Evolutionary conservation across 2,329 filamentous ascomycete genomes (phyloP).

Genomic region (Aureobasidium leucospermi): DNA sequence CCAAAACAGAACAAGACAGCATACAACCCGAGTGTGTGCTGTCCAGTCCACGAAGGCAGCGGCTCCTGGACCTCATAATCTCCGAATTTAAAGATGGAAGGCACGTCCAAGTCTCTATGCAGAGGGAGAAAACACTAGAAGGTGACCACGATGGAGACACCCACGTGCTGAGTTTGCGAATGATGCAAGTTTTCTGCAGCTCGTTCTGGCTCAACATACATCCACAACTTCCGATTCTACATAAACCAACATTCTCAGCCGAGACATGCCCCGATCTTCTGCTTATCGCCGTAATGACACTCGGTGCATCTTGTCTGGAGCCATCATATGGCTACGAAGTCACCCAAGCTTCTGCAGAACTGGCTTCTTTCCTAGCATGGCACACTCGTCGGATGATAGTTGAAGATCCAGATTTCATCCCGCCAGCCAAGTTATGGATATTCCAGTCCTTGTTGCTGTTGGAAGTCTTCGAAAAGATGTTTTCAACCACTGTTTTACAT

Average conservation of each 20-base stretch:
- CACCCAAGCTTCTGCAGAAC: conserved; percentile 67
- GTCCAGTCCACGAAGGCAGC: background rate
- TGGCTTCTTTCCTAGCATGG: conserved; percentile 87
- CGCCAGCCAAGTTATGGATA: conserved; percentile 90
- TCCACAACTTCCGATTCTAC: conserved; percentile 86
- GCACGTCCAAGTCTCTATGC: conserved; percentile 1
- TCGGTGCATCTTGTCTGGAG: conserved; percentile 84
- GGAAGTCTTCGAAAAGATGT: conserved; percentile 97
- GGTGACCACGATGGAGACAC: conserved; percentile 61
- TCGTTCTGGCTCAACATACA: conserved; percentile 96
- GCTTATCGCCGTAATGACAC: conserved; percentile 81
- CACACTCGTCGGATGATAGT: conserved; percentile 96
- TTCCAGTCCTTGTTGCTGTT: conserved; percentile 86
- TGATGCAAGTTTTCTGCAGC: conserved; percentile 92
- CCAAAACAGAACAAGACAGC: conserved; percentile 9
- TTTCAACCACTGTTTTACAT: conserved; percentile 82
- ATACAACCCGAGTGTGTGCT: conserved; percentile 5
- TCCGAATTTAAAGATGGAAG: background rate
- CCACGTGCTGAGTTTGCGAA: conserved; percentile 70
- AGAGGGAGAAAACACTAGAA: conserved; percentile 40
- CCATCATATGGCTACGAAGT: conserved; percentile 68
- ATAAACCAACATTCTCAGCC: conserved; percentile 87
- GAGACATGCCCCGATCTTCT: conserved; percentile 80
- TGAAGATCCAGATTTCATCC: conserved; percentile 80
- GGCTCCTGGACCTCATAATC: background rate